phyloP scores from a whole-genome alignment of 345 rosid genomes.

The Hypericum perforatum region DNA sequence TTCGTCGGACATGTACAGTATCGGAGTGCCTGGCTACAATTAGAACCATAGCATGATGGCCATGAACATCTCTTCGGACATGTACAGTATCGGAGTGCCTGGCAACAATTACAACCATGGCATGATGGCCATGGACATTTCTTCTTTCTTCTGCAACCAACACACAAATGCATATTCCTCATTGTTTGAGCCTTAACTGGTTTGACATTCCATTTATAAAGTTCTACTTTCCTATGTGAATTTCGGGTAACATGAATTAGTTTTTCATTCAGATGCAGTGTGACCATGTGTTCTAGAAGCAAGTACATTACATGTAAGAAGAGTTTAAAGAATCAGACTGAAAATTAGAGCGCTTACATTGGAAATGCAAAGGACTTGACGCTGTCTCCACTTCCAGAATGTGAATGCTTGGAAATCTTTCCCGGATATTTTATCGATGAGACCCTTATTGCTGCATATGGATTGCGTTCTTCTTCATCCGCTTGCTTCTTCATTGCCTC shows the following conservation, averaged over 20 bases:
- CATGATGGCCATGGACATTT: constrained; percentile 30
- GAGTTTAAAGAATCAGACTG: not conserved
- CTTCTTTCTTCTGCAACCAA: constrained; percentile 19
- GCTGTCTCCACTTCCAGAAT: constrained; percentile 30
- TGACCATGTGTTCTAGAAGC: not conserved
- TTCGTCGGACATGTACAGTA: constrained; percentile 6
- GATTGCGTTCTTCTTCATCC: constrained; percentile 14
- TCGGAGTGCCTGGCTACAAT: constrained; percentile 30
- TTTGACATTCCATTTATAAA: constrained; percentile 9
- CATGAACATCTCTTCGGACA: constrained; percentile 14
- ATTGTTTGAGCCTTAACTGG: constrained; percentile 12
- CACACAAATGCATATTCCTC: constrained; percentile 14
- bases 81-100: constrained; percentile 20
- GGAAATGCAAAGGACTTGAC: constrained; percentile 78
- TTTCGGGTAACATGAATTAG: not conserved
- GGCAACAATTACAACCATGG: constrained; percentile 34
- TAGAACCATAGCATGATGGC: constrained; percentile 31
- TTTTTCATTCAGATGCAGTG: not conserved
- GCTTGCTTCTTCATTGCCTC: too few species aligned
- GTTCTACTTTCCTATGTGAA: not conserved
- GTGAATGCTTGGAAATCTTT: constrained; percentile 24
- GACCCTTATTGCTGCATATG: constrained; percentile 19
- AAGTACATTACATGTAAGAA: not conserved
- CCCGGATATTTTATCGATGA: constrained; percentile 12
- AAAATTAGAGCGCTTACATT: constrained; percentile 33